Percentiles rank a stretch among this genome's conserved stretches.
Evolutionary conservation across 805 yeast species (phyloP).

Genomic region (Teunomyces lycoperdinae): DNA sequence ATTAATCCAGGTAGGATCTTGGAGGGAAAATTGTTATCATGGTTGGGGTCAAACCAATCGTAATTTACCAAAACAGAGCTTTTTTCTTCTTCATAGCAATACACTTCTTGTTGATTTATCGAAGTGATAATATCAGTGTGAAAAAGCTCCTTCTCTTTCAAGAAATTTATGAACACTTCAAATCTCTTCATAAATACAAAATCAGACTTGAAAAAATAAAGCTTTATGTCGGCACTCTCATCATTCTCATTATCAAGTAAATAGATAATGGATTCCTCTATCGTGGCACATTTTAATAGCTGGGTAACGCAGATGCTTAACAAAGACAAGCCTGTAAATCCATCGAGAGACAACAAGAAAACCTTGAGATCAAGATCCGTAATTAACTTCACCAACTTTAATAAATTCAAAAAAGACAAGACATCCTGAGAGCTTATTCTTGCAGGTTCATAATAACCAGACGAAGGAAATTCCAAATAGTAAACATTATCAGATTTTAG

Average conservation of each 20-base stretch:
- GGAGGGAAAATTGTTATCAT: constrained; percentile 38
- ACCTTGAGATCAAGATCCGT: constrained; percentile 18
- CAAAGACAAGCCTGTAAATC: constrained; percentile 35
- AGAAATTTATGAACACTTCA: constrained; percentile 27
- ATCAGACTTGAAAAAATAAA: constrained; percentile 31
- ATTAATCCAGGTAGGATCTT: constrained; percentile 25
- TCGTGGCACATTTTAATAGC: constrained; percentile 11
- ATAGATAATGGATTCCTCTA: constrained; percentile 25
- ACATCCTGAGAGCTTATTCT: constrained; percentile 22
- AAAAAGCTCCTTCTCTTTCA: constrained; percentile 13
- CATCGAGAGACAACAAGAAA: constrained; percentile 35
- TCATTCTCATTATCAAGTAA: constrained; percentile 10
- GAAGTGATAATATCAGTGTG: background rate
- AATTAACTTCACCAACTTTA: constrained; percentile 25
- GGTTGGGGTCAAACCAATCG: constrained; percentile 34
- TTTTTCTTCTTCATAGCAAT: constrained; percentile 4
- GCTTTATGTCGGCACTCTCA: constrained; percentile 14
- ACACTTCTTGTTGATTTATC: constrained; percentile 7
- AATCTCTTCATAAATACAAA: constrained; percentile 25
- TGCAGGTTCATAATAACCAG: constrained; percentile 22
- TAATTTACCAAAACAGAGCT: constrained; percentile 1
- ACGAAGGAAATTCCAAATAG: constrained; percentile 34
- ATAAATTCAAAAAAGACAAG: constrained; percentile 26
- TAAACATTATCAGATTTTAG: constrained; percentile 9
- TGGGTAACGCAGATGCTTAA: constrained; percentile 16